Evolutionary conservation across 2,329 filamentous ascomycete species (phyloP), one percentile per base, ranked within the genome.

Genomic region (Cadophora sp.): DNA sequence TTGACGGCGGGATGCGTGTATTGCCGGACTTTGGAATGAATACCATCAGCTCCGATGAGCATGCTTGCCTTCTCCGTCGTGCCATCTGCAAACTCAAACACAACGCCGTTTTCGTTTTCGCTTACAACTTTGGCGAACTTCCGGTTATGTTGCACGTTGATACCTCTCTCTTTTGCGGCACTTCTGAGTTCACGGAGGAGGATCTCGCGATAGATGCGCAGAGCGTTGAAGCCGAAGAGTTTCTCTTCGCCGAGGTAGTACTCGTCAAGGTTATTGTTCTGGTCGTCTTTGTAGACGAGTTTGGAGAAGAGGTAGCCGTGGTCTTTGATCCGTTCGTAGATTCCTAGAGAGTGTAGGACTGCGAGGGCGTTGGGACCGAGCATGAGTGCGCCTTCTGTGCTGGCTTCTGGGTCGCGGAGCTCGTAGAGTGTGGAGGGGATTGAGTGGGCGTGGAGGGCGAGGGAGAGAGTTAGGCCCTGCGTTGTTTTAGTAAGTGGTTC

Each of bases 31-130:
- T 77, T 79, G 0, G 85, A 88, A 72, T 89, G 84, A 59, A 89
- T 89, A 0, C 87, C 87, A 66, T 89, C 87, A 0, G 85, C 84
- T 0, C 85, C 87, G 18, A 89, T 78, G 0, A 89, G 80, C 14
- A 86, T 72, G 1, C 76, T 70, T 0, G 84, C 82, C 0, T 71
- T 74, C 1, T 71, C 77, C 0, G 73, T 77, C 0, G 78, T 78
- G 1, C 83, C 84, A 62, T 86, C 82, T 0, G 75, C 75, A 64
- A 88, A 85, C 14, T 78, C 78, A 70, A 83, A 84, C 0, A 76
- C 79, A 0, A 87, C 83, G 0, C 73, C 73, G 0, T 79, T 65
- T 0, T 79, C 76, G 0, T 76, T 77, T 63, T 85, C 83, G 0
- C 74, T 71, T 1, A 81, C 66, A 3, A 89, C 74, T 4, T 77